Percentiles rank a stretch among this genome's conserved stretches.
Conservation (phyloP, 108 stramenopile species). For the Fistulifera pelliculosa region DNA sequence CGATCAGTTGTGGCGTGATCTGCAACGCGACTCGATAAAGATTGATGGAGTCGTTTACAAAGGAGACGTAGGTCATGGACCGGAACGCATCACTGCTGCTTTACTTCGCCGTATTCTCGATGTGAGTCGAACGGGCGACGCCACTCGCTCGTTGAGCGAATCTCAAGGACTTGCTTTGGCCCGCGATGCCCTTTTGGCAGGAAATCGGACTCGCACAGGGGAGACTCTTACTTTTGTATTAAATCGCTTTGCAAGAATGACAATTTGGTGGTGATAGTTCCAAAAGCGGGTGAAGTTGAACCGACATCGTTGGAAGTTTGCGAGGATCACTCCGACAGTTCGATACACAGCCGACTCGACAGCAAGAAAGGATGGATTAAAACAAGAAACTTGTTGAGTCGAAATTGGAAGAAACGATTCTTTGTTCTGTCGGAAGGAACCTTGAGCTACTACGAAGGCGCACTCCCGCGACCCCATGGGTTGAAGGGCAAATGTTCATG, state of each 20-base stretch:
- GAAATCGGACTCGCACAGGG: slow-evolving; percentile 71
- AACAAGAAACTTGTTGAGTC: slow-evolving; percentile 39
- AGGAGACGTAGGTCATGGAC: slow-evolving; percentile 66
- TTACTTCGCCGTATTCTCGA: slow-evolving; percentile 48
- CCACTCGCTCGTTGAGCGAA: slow-evolving; percentile 37
- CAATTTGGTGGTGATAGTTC: slow-evolving; percentile 58
- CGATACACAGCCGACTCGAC: slow-evolving; percentile 9
- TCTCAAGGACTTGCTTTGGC: slow-evolving; percentile 67
- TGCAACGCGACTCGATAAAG: slow-evolving; percentile 57
- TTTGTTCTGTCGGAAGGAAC: slow-evolving; percentile 55
- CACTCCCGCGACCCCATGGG: slow-evolving; percentile 46
- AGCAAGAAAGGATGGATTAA: slow-evolving; percentile 48
- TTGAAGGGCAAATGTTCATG: slow-evolving; percentile 40
- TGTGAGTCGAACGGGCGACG: slow-evolving; percentile 17
- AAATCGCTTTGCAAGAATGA: slow-evolving; percentile 59
- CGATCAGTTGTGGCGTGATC: slow-evolving; percentile 73
- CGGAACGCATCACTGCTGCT: slow-evolving; percentile 62
- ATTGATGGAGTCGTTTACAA: slow-evolving; percentile 56
- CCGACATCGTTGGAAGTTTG: slow-evolving; percentile 54
- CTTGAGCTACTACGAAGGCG: slow-evolving; percentile 53
- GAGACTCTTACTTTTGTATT: slow-evolving; percentile 77
- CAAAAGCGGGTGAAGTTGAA: slow-evolving; percentile 52
- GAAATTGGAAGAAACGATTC: slow-evolving; percentile 44
- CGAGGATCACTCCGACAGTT: slow-evolving; percentile 20
- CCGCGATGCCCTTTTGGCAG: slow-evolving; percentile 60